phyloP scores from a whole-genome alignment of 352 stramenopile genomes.

The Saprolegnia diclina region DNA sequence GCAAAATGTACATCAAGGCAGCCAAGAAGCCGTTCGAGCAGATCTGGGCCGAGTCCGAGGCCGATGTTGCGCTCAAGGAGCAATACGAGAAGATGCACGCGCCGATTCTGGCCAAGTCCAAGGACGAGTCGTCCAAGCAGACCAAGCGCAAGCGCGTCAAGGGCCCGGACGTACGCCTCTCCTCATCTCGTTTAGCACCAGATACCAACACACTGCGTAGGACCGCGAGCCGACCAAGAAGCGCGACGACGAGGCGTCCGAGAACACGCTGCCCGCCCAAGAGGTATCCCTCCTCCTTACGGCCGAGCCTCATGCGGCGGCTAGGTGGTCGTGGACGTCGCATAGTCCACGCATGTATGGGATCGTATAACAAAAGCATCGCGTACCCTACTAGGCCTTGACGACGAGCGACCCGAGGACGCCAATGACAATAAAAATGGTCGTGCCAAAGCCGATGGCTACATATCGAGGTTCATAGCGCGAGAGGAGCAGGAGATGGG shows the following conservation, averaged over 20 bases:
- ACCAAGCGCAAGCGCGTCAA: conserved; percentile 31
- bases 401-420: conserved; percentile 24
- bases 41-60: conserved; percentile 40
- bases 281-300: not conserved
- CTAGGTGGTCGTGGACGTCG: not conserved
- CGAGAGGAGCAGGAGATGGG: not conserved
- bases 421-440: conserved; percentile 26
- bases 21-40: conserved; percentile 37
- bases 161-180: conserved; percentile 28
- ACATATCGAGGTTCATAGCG: not conserved
- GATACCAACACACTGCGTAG: not conserved
- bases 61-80: conserved; percentile 39
- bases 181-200: too few relatives aligned
- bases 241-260: not conserved
- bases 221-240: not conserved
- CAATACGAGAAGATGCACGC: conserved; percentile 69
- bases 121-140: not conserved
- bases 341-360: not conserved
- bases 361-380: not conserved
- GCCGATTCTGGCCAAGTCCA: conserved; percentile 4
- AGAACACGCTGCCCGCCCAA: conserved; percentile 4
- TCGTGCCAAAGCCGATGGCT: conserved; percentile 22
- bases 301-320: not conserved
- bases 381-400: conserved; percentile 15
- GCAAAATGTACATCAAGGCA: conserved; percentile 58